Conservation (phyloP, 1,284 basidiomycete genomes). For the Athelia psychrophila region DNA sequence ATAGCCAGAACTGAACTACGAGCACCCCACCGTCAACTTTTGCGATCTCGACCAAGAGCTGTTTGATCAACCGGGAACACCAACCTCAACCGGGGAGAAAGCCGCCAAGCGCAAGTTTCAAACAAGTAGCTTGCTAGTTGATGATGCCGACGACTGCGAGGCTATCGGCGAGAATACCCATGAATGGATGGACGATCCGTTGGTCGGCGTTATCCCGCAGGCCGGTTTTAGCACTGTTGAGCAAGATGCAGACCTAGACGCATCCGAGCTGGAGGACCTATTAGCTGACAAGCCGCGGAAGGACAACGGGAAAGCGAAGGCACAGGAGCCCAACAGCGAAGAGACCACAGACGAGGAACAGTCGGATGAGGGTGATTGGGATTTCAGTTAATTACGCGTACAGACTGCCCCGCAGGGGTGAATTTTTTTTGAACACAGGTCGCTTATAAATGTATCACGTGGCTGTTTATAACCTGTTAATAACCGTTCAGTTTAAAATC, state of each 20-base stretch:
- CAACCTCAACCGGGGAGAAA: too few species aligned
- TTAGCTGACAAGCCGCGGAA: neutral
- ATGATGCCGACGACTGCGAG: neutral
- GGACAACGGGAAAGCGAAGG: neutral
- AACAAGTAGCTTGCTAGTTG: neutral
- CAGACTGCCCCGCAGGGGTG: too few species aligned
- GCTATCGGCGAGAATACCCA: neutral
- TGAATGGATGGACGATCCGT: neutral
- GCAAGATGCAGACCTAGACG: neutral
- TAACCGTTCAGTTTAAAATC: too few species aligned
- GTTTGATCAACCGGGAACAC: neutral
- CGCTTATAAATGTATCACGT: too few species aligned
- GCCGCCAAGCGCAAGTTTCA: neutral
- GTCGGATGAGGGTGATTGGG: neutral
- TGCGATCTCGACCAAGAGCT: neutral
- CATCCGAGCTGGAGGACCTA: neutral
- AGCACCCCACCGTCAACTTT: neutral
- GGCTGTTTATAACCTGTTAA: too few species aligned
- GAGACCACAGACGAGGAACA: neutral
- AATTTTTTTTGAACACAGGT: too few species aligned
- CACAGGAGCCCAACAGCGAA: neutral
- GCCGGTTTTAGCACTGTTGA: neutral
- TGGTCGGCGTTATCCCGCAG: neutral
- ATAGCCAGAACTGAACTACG: neutral
- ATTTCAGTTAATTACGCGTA: too few species aligned